Percentiles rank a stretch among this genome's conserved stretches.
Conservation (phyloP, 2,329 filamentous ascomycete genomes). For the Ophiocordyceps camponoti-floridani region DNA sequence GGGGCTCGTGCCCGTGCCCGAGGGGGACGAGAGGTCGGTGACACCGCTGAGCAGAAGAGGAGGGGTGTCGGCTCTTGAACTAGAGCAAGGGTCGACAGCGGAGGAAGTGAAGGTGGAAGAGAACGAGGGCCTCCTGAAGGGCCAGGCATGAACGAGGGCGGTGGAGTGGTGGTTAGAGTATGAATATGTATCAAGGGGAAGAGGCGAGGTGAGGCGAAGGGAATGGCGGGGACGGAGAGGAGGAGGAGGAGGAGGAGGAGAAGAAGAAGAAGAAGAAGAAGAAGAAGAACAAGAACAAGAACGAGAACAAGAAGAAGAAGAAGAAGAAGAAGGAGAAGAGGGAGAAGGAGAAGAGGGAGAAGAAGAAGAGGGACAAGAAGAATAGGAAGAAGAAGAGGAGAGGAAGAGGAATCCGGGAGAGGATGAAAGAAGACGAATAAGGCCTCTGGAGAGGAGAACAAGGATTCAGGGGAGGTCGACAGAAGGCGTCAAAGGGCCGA, state of each 20-base stretch:
- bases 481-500: not conserved
- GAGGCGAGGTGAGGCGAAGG: not conserved
- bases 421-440: not conserved
- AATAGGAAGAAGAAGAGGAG: not conserved
- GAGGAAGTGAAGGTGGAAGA: too few relatives aligned
- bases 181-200: not conserved
- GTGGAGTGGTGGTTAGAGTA: not conserved
- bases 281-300: too few relatives aligned
- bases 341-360: too few relatives aligned
- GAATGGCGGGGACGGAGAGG: not conserved
- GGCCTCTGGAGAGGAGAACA: not conserved
- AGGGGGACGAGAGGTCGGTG: too few relatives aligned
- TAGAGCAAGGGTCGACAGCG: too few relatives aligned
- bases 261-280: not conserved
- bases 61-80: too few relatives aligned
- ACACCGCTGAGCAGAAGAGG: too few relatives aligned
- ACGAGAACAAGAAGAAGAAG: too few relatives aligned
- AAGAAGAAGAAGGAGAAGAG: not conserved
- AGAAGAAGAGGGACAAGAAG: too few relatives aligned
- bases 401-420: too few relatives aligned
- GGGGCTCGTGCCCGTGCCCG: not conserved
- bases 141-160: not conserved
- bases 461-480: not conserved
- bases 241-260: too few relatives aligned
- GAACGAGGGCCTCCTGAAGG: too few relatives aligned